Evolutionary conservation across 345 rosid species (phyloP).

Genomic region (Eutrema heterophyllum): DNA sequence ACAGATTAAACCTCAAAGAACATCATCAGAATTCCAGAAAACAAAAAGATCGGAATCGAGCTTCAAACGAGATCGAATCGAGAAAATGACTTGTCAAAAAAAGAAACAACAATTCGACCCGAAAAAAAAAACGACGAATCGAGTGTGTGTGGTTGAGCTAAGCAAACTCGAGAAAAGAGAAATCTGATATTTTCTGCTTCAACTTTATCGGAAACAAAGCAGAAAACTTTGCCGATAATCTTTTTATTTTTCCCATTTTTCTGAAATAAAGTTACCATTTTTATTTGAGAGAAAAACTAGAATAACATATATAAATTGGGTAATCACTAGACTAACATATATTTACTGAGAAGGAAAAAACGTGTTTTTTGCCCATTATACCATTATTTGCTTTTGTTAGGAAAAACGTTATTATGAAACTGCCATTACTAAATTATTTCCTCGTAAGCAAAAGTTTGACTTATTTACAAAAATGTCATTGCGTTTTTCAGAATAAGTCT

Average conservation of each 20-base stretch:
- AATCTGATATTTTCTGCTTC: slow-evolving; percentile 3
- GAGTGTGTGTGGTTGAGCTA: background rate
- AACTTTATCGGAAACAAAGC: slow-evolving; percentile 26
- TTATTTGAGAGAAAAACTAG: too few species aligned
- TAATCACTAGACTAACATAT: too few species aligned
- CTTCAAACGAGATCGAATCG: slow-evolving; percentile 9
- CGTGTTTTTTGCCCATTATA: too few species aligned
- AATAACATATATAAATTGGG: too few species aligned
- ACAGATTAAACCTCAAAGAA: background rate
- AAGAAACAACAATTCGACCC: background rate
- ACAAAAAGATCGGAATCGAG: background rate
- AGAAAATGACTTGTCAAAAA: slow-evolving; percentile 1
- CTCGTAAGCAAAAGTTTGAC: too few species aligned
- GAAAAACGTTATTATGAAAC: too few species aligned
- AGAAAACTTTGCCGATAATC: background rate
- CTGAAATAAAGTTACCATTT: background rate
- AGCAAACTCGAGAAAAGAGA: slow-evolving; percentile 4
- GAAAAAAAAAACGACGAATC: background rate
- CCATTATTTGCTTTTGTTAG: too few species aligned
- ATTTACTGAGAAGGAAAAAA: too few species aligned
- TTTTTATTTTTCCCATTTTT: background rate
- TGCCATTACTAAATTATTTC: too few species aligned
- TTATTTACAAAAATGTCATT: too few species aligned
- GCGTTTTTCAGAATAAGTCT: too few species aligned
- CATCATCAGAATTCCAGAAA: background rate